These are phyloP conservation scores for Vitis hybrid DNA, from an alignment of 177 flowering plant genomes.

Conservation along the genomic window DNA sequence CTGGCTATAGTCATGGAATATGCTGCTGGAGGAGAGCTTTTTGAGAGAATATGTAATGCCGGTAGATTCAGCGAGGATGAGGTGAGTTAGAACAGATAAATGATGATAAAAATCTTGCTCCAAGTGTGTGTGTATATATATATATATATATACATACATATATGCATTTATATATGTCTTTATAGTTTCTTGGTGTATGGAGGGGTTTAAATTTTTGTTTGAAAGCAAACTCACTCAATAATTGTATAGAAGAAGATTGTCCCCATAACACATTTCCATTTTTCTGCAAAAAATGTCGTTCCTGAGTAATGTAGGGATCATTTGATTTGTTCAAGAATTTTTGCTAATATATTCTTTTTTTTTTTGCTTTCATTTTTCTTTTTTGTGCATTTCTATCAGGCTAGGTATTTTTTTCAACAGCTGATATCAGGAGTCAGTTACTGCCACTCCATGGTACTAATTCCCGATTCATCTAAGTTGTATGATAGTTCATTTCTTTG, in stretches of 20 bases:
- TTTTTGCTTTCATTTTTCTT: neutral
- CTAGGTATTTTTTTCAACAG: conserved; percentile 55
- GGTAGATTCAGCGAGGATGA: conserved; percentile 81
- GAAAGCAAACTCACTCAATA: no score
- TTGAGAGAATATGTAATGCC: conserved; percentile 70
- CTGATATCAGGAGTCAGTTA: conserved; percentile 69
- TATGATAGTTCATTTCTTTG: neutral
- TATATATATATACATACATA: no score
- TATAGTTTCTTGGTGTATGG: no score
- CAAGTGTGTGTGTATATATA: no score
- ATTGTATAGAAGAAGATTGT: no score
- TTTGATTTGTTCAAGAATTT: neutral
- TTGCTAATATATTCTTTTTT: neutral
- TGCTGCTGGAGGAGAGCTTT: conserved; percentile 77
- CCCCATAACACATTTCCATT: neutral
- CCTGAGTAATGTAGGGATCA: neutral
- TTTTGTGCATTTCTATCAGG: conserved; percentile 13
- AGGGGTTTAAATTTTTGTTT: no score
- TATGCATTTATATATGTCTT: no score
- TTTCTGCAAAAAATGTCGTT: neutral
- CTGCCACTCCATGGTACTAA: conserved; percentile 56
- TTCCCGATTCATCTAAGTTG: neutral
- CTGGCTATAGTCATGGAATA: conserved; percentile 80
- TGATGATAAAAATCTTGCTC: no score
- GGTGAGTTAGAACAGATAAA: conserved; percentile 24